Conservation (phyloP, 1,284 basidiomycete genomes). For the Rhodotorula sp. region DNA sequence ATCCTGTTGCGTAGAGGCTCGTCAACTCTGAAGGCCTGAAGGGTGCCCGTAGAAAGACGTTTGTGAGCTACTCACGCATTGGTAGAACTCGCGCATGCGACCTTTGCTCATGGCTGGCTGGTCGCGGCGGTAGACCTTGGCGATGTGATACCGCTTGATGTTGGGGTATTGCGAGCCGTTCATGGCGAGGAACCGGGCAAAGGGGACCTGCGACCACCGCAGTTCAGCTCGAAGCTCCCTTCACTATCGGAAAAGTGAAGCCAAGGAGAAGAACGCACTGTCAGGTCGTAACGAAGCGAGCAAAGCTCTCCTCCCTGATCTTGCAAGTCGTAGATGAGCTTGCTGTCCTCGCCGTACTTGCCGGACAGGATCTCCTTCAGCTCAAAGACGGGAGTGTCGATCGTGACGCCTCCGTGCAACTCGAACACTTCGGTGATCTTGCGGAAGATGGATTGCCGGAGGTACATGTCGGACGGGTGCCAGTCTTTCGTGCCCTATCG, state of each 20-base stretch:
- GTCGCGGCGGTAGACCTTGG: conserved; percentile 95
- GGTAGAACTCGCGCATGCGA: conserved; percentile 96
- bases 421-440: conserved; percentile 87
- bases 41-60: too few relatives aligned
- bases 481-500: conserved; percentile 89
- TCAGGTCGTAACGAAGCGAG: conserved; percentile 92
- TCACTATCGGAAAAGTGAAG: neutral
- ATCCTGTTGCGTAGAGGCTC: conserved; percentile 58
- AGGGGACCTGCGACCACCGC: conserved; percentile 61
- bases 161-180: conserved; percentile 65
- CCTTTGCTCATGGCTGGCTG: conserved; percentile 98
- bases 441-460: conserved; percentile 84
- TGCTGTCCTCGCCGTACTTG: conserved; percentile 96
- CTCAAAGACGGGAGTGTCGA: conserved; percentile 98
- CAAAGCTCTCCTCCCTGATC: conserved; percentile 99
- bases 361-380: conserved; percentile 91
- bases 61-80: conserved; percentile 66
- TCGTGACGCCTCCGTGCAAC: conserved; percentile 82
- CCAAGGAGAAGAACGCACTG: conserved; percentile 55
- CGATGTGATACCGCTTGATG: conserved; percentile 92
- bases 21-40: conserved; percentile 14
- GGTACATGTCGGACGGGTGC: conserved; percentile 88
- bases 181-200: conserved; percentile 95
- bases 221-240: neutral
- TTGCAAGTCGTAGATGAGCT: conserved; percentile 96